Evolutionary conservation across 768 basidiomycete species (phyloP).

Genomic region (Pleurotus pulmonarius): DNA sequence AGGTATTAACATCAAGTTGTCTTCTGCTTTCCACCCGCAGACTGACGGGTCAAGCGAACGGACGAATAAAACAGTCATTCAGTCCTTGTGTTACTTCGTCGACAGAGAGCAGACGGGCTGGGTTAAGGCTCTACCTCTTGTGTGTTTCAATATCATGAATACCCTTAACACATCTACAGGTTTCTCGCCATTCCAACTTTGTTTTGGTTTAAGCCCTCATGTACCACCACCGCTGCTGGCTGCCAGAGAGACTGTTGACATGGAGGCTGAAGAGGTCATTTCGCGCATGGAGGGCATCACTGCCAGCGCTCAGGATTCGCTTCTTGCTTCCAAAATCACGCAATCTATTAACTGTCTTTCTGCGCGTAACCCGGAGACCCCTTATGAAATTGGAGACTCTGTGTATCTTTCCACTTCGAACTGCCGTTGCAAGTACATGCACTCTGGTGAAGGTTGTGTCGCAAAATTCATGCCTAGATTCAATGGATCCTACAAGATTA

Average conservation of each 20-base stretch:
- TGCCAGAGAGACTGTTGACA: constrained; percentile 18
- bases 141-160: constrained; percentile 29
- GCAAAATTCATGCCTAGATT: constrained; percentile 34
- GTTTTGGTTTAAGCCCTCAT: constrained; percentile 13
- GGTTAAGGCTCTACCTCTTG: constrained; percentile 15
- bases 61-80: constrained; percentile 21
- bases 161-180: constrained; percentile 23
- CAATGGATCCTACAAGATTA: constrained; percentile 24
- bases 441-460: constrained; percentile 15
- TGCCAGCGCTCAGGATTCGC: constrained; percentile 10
- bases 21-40: constrained; percentile 30
- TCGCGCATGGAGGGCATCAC: background rate
- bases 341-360: constrained; percentile 20
- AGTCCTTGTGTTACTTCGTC: constrained; percentile 18
- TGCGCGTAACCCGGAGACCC: constrained; percentile 15
- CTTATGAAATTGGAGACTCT: constrained; percentile 25
- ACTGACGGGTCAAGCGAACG: constrained; percentile 26
- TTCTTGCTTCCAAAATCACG: constrained; percentile 17
- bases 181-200: constrained; percentile 17
- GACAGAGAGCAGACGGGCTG: constrained; percentile 23
- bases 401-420: constrained; percentile 26
- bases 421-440: constrained; percentile 19
- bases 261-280: constrained; percentile 23
- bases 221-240: constrained; percentile 16
- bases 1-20: constrained; percentile 23